These are phyloP conservation scores for Fusarium devonianum DNA, from an alignment of 2,329 filamentous ascomycete genomes.

Conservation along the genomic window DNA sequence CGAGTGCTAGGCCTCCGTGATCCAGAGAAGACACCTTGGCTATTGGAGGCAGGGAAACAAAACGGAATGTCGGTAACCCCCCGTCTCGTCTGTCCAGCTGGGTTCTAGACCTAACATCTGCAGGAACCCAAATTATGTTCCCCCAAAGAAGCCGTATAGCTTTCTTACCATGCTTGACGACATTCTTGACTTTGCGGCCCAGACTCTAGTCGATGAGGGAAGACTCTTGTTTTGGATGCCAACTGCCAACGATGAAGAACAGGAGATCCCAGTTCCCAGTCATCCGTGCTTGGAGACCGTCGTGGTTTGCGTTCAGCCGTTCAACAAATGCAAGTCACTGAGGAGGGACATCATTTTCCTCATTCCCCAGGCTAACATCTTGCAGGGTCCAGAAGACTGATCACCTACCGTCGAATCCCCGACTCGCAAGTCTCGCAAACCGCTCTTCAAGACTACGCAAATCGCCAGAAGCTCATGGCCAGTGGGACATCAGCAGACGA, in stretches of 20 bases:
- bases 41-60: conserved; percentile 73
- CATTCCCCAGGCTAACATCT: background rate
- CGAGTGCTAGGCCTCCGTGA: conserved; percentile 84
- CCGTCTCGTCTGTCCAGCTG: background rate
- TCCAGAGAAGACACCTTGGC: conserved; percentile 63
- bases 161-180: conserved; percentile 91
- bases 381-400: conserved; percentile 83
- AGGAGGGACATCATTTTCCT: no score
- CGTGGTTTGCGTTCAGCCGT: conserved; percentile 81
- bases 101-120: conserved; percentile 18
- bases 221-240: conserved; percentile 97
- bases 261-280: conserved; percentile 77
- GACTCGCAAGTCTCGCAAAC: conserved; percentile 62
- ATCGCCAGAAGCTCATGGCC: conserved; percentile 40
- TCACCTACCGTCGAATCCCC: conserved; percentile 80
- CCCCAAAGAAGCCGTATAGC: conserved; percentile 90
- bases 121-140: conserved; percentile 71
- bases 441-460: conserved; percentile 49
- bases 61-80: conserved; percentile 69
- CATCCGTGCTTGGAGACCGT: conserved; percentile 79
- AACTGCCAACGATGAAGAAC: conserved; percentile 79
- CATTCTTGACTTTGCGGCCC: conserved; percentile 81
- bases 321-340: conserved; percentile 84
- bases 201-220: conserved; percentile 78
- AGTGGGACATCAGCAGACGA: conserved; percentile 63